Percentiles rank a stretch among this genome's conserved stretches.
Evolutionary conservation across 176 grass and related monocot species (phyloP).

Genomic region (Cenchrus americanus): DNA sequence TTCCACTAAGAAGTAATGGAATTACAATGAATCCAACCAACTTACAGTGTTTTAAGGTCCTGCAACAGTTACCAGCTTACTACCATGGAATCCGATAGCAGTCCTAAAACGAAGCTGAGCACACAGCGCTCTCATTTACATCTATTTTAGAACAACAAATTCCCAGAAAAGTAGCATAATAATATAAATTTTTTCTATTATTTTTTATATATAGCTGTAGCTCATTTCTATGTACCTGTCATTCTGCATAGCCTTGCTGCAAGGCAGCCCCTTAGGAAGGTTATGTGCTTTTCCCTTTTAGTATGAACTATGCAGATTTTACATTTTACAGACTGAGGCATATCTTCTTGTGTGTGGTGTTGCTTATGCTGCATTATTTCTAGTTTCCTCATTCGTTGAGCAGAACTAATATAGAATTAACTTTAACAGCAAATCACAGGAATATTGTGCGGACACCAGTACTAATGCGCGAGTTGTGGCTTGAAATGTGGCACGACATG

Average conservation of each 20-base stretch:
- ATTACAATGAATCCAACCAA: too few species aligned
- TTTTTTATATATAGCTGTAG: constrained; percentile 25
- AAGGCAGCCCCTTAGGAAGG: constrained; percentile 5
- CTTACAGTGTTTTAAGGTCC: too few species aligned
- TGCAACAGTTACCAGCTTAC: too few species aligned
- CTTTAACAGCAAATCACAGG: constrained; percentile 76
- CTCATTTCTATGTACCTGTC: constrained; percentile 19
- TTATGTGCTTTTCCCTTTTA: not conserved
- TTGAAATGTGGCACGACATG: constrained; percentile 98
- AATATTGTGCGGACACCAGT: constrained; percentile 91
- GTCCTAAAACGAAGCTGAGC: too few species aligned
- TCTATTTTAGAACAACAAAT: too few species aligned
- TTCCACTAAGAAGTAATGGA: too few species aligned
- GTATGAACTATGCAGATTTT: not conserved
- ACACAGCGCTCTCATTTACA: too few species aligned
- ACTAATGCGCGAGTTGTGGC: constrained; percentile 96
- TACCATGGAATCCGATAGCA: too few species aligned
- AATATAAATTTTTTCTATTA: not conserved
- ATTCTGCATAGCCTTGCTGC: constrained; percentile 5
- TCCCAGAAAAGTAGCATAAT: too few species aligned
- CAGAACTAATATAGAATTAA: constrained; percentile 10
- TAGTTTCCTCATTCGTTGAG: not conserved
- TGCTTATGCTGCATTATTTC: constrained; percentile 3
- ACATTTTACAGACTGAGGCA: not conserved
- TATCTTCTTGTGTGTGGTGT: constrained; percentile 10